Conservation (phyloP, 2,329 filamentous ascomycete genomes). For the Colletotrichum lentis region DNA sequence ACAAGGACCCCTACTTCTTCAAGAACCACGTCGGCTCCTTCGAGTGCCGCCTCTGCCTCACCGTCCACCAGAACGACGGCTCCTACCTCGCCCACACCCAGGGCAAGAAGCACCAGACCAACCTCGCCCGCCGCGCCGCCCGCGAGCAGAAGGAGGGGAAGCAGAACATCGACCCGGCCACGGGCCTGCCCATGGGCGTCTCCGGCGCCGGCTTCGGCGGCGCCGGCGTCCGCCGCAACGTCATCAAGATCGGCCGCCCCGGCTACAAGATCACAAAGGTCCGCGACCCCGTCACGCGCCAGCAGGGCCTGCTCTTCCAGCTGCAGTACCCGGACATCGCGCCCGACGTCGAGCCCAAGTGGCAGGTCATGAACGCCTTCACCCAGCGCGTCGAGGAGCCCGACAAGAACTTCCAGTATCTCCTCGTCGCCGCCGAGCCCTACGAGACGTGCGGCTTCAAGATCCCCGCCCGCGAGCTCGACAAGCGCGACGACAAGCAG, state of each 20-base stretch:
- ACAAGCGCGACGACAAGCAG: constrained; percentile 85
- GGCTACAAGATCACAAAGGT: constrained; percentile 99
- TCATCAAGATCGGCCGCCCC: constrained; percentile 93
- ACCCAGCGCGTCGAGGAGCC: constrained; percentile 95
- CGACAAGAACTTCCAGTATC: constrained; percentile 93
- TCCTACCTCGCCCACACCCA: constrained; percentile 99
- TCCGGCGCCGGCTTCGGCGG: constrained; percentile 71
- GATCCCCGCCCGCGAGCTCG: constrained; percentile 90
- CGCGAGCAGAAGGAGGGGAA: constrained; percentile 91
- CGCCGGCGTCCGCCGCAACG: constrained; percentile 74
- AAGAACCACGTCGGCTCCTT: constrained; percentile 99
- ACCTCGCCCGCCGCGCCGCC: constrained; percentile 93
- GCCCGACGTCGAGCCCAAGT: constrained; percentile 76
- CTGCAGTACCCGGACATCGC: constrained; percentile 93
- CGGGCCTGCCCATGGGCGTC: constrained; percentile 76
- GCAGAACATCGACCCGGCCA: constrained; percentile 71
- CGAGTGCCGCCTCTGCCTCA: constrained; percentile 95
- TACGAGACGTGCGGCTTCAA: constrained; percentile 99
- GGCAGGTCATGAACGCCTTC: constrained; percentile 97
- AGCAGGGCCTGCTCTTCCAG: constrained; percentile 94
- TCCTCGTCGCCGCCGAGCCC: constrained; percentile 93
- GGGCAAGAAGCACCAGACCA: constrained; percentile 98
- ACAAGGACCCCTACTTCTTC: constrained; percentile 99
- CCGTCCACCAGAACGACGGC: constrained; percentile 98
- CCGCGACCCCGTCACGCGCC: constrained; percentile 84